Evolutionary conservation across 2,329 filamentous ascomycete species (phyloP).

Genomic region (Neofusicoccum umdonicola): DNA sequence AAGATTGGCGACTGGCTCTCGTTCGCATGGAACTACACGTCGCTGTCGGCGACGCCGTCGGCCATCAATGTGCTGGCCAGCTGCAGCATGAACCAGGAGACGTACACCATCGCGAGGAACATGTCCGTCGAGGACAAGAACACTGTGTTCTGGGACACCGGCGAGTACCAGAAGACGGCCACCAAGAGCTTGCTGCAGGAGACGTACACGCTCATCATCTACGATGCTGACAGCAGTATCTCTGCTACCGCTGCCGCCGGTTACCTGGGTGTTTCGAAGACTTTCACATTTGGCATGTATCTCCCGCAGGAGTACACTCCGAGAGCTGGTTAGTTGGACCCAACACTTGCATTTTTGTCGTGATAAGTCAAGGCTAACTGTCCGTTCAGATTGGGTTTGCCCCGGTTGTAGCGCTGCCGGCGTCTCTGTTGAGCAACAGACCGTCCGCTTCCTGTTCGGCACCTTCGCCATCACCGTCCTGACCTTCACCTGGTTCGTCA

Average conservation of each 20-base stretch:
- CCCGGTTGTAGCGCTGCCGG: constrained; percentile 56
- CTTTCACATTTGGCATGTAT: constrained; percentile 64
- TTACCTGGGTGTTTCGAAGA: constrained; percentile 52
- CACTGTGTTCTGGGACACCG: constrained; percentile 60
- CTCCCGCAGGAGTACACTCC: constrained; percentile 51
- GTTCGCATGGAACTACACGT: constrained; percentile 69
- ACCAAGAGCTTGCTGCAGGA: constrained; percentile 51
- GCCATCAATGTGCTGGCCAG: constrained; percentile 62
- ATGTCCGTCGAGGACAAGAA: constrained; percentile 54
- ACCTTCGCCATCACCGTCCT: constrained; percentile 57
- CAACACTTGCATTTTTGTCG: neutral
- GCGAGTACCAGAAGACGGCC: constrained; percentile 44
- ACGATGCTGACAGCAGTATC: constrained; percentile 55
- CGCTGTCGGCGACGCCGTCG: constrained; percentile 56
- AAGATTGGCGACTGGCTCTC: constrained; percentile 63
- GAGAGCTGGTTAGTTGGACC: constrained; percentile 44
- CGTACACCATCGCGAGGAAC: constrained; percentile 63
- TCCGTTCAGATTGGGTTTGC: constrained; percentile 50
- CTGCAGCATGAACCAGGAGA: constrained; percentile 57
- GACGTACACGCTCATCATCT: constrained; percentile 63
- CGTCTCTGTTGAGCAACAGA: constrained; percentile 54
- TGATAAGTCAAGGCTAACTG: constrained; percentile 18
- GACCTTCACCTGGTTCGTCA: constrained; percentile 56
- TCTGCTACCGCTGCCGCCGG: constrained; percentile 54
- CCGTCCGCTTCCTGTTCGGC: constrained; percentile 54